phyloP scores from a whole-genome alignment of 2,329 filamentous ascomycete genomes.

The Xylaria sp. region DNA sequence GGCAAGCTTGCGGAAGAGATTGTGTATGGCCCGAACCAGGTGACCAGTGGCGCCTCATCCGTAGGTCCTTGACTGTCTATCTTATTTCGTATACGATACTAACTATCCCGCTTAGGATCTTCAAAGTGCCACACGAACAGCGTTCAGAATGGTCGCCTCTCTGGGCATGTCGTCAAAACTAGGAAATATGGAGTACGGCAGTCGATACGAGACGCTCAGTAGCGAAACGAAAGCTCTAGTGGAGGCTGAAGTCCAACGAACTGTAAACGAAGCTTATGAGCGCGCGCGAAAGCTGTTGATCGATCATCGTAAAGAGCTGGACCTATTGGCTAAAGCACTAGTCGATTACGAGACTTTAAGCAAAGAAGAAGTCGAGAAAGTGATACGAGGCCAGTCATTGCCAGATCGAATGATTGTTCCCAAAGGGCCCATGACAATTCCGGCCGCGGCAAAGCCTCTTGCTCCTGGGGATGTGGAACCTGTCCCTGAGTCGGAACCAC shows the following conservation, averaged over 20 bases:
- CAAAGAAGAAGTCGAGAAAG: slow-evolving; percentile 88
- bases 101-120: slow-evolving; percentile 72
- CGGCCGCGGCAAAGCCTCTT: slow-evolving; percentile 54
- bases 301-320: slow-evolving; percentile 83
- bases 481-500: slow-evolving; percentile 39
- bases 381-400: slow-evolving; percentile 87
- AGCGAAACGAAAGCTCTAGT: slow-evolving; percentile 88
- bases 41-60: slow-evolving; percentile 86
- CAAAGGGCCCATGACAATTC: slow-evolving; percentile 73
- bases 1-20: slow-evolving; percentile 93
- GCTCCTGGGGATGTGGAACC: slow-evolving; percentile 41
- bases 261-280: slow-evolving; percentile 83
- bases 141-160: slow-evolving; percentile 87
- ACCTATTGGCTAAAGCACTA: slow-evolving; percentile 86
- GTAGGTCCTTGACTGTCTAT: slow-evolving; percentile 60
- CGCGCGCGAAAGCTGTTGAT: slow-evolving; percentile 78
- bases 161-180: slow-evolving; percentile 90
- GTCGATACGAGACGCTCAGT: slow-evolving; percentile 83
- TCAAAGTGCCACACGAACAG: slow-evolving; percentile 80
- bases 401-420: slow-evolving; percentile 72
- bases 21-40: slow-evolving; percentile 88
- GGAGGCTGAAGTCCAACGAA: slow-evolving; percentile 85
- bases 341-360: slow-evolving; percentile 95
- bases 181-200: slow-evolving; percentile 88
- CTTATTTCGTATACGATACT: slow-evolving; percentile 44